Percentiles rank a stretch among this genome's conserved stretches.
These are phyloP conservation scores for Penicillium manginii DNA, from an alignment of 495 filamentous ascomycete genomes.

Conservation along the genomic window DNA sequence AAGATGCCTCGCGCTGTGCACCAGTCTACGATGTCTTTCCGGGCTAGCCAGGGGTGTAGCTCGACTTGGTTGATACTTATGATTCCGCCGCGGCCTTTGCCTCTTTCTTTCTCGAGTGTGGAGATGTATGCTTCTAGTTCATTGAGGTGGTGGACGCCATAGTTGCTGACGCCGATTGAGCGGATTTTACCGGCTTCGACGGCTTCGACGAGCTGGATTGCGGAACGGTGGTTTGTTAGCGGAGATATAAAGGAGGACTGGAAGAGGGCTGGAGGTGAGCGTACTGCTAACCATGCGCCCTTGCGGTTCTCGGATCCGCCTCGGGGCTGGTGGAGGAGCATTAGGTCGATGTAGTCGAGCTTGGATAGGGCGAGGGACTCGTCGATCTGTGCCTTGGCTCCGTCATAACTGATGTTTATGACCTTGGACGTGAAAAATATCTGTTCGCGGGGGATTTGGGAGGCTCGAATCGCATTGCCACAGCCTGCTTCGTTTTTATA, in stretches of 20 bases:
- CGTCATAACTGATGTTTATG: slow-evolving; percentile 58
- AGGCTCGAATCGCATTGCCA: slow-evolving; percentile 56
- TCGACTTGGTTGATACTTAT: slow-evolving; percentile 70
- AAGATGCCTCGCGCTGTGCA: slow-evolving; percentile 59
- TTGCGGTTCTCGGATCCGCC: slow-evolving; percentile 61
- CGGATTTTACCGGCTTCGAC: slow-evolving; percentile 61
- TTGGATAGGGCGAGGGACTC: slow-evolving; percentile 56
- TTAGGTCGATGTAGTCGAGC: slow-evolving; percentile 67
- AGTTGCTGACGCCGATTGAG: slow-evolving; percentile 69
- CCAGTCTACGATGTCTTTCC: slow-evolving; percentile 56
- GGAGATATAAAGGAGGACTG: not conserved
- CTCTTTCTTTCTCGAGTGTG: slow-evolving; percentile 21
- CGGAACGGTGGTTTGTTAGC: not conserved
- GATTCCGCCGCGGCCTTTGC: slow-evolving; percentile 53
- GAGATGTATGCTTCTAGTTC: slow-evolving; percentile 51
- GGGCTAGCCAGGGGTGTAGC: slow-evolving; percentile 70
- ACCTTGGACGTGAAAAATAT: slow-evolving; percentile 74
- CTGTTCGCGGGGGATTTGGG: slow-evolving; percentile 56
- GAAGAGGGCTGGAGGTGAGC: not conserved
- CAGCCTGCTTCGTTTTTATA: slow-evolving; percentile 66
- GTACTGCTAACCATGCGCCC: slow-evolving; percentile 62
- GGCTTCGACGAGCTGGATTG: slow-evolving; percentile 58
- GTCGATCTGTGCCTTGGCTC: slow-evolving; percentile 58
- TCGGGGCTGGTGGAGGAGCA: slow-evolving; percentile 67
- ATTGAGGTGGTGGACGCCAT: slow-evolving; percentile 67